Evolutionary conservation across 352 stramenopile species (phyloP), one percentile per base, ranked within the genome.

Genomic region (Pythium pyrilobum): DNA sequence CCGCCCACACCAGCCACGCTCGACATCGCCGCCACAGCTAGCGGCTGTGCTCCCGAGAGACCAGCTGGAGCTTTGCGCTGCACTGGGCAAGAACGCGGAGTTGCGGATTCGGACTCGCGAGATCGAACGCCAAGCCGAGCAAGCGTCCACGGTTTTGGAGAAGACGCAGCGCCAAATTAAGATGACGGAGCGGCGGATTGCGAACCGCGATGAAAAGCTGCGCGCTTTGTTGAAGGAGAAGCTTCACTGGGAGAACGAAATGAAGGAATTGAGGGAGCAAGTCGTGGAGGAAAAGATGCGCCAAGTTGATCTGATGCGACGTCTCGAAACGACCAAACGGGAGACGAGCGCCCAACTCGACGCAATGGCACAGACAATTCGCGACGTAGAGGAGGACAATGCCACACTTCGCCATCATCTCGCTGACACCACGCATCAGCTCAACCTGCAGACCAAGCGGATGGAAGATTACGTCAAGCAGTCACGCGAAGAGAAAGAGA

Each of bases 211-310:
- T 25, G 72, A 89, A 11, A 89, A 87, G 28, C 52, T 87, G 24
- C 72, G 72, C 2, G 67, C 60, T 0, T 25, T 89, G 11, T 53
- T 89, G 1, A 84, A 87, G 36, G 78, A 89, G 40, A 89, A 89
- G 36, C 56, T 89, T n/a, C 67, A 74, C 23, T 84, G 71, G 72
- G 71, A 87, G 36, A 81, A 77, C 18, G 77, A 85, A 38, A 53
- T 87, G 23, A 82, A 86, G 41, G 68, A 74, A 16, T 64, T 75
- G 34, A 65, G 74, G 5, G 71, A 74, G 12, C 72, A 87, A 34
- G 71, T 87, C 0, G 69, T 84, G 20, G 77, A 87, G 43, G 74
- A 86, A 43, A 89, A 89, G 42, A 85, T 87, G 76, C 71, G 69
- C 0, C 79, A 87, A 32, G 74, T 87, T 7, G 77, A 84, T 34